These are phyloP conservation scores for Artemisia argyi DNA, from an alignment of 129 eudicot species.

Conservation along the genomic window DNA sequence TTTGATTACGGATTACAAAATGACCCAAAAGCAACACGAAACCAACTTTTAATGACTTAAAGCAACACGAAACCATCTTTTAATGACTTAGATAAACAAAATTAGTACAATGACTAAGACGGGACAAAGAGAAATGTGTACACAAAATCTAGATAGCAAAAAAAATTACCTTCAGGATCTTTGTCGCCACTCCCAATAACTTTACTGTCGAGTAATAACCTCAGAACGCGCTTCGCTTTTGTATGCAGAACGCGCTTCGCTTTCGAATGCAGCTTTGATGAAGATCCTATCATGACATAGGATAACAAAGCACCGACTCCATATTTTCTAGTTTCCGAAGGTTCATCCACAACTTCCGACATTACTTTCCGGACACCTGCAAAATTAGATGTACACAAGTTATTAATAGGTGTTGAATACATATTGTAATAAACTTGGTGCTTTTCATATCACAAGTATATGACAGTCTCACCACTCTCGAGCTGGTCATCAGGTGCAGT, in stretches of 20 bases:
- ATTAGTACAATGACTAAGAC: too few relatives aligned
- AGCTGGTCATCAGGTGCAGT: constrained; percentile 67
- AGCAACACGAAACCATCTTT: too few relatives aligned
- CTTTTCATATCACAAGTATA: constrained; percentile 9
- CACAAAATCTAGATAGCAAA: neutral
- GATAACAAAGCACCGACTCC: constrained; percentile 67
- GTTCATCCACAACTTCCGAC: constrained; percentile 62
- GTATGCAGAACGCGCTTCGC: constrained; percentile 75
- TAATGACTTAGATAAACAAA: too few relatives aligned
- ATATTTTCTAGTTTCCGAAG: constrained; percentile 55
- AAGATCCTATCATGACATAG: constrained; percentile 68
- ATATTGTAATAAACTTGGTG: neutral
- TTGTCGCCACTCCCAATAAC: constrained; percentile 47
- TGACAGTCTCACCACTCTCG: constrained; percentile 48
- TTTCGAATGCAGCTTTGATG: constrained; percentile 78
- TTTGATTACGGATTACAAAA: too few relatives aligned
- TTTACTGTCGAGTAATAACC: constrained; percentile 44
- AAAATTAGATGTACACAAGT: neutral
- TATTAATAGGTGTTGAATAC: constrained; percentile 20
- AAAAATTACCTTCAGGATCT: constrained; percentile 48
- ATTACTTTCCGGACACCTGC: constrained; percentile 64
- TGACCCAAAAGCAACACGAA: too few relatives aligned
- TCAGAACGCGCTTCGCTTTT: constrained; percentile 55
- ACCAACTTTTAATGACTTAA: too few relatives aligned
- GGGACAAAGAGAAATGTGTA: neutral